Conservation (phyloP, 345 rosid genomes). For the Hibiscus tridactylites region DNA sequence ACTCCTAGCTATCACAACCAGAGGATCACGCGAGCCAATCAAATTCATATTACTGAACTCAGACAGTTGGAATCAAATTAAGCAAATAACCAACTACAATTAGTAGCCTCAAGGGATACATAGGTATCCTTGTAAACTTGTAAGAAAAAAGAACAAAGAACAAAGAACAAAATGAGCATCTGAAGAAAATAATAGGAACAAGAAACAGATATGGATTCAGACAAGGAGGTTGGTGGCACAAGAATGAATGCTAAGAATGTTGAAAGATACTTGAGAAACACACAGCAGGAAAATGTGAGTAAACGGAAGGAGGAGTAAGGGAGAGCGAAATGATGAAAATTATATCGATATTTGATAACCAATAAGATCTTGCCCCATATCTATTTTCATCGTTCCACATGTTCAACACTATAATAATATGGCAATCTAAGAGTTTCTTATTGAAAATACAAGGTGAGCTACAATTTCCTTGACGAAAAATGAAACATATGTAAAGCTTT, state of each 20-base stretch:
- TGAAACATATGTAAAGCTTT: neutral
- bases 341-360: neutral
- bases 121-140: neutral
- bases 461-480: neutral
- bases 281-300: neutral
- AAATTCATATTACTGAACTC: neutral
- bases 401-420: neutral
- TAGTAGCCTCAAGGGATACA: too few relatives aligned
- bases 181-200: neutral
- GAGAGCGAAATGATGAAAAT: neutral
- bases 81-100: too few relatives aligned
- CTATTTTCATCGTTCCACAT: neutral
- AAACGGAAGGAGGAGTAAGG: neutral
- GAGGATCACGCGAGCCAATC: neutral
- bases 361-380: neutral
- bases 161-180: neutral
- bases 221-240: neutral
- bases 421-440: too few relatives aligned
- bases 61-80: too few relatives aligned
- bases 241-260: neutral
- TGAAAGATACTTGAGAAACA: neutral
- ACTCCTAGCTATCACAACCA: neutral
- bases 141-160: neutral
- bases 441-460: neutral
- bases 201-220: neutral